Percentiles rank a stretch among this genome's conserved stretches.
phyloP scores from a whole-genome alignment of 495 filamentous ascomycete species.

The Neurospora hispaniola region DNA sequence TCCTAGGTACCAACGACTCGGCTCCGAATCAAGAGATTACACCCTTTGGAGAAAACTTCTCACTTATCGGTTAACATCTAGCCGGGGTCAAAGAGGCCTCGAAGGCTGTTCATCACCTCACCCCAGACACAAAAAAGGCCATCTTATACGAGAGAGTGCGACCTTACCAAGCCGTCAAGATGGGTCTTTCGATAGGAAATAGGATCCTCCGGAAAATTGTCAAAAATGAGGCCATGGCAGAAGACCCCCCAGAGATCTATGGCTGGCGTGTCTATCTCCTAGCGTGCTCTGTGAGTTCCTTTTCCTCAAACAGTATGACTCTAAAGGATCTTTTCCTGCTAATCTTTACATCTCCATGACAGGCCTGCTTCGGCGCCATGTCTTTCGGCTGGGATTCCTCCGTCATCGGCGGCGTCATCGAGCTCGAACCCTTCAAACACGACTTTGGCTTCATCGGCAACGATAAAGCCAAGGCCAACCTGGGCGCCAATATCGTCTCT shows the following conservation, averaged over 20 bases:
- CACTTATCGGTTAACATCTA: neutral
- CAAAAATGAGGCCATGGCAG: conserved; percentile 69
- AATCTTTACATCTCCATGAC: neutral
- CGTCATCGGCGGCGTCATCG: conserved; percentile 56
- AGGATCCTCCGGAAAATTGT: conserved; percentile 52
- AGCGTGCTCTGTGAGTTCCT: conserved; percentile 50
- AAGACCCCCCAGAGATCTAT: conserved; percentile 65
- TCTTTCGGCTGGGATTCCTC: conserved; percentile 57
- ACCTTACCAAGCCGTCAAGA: conserved; percentile 10
- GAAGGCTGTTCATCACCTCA: neutral
- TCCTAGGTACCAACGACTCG: neutral
- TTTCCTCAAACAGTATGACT: neutral
- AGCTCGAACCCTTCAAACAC: conserved; percentile 37
- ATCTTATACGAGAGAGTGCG: neutral
- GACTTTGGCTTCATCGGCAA: conserved; percentile 23
- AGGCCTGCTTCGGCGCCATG: conserved; percentile 71
- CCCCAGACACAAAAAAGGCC: neutral
- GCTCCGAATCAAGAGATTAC: neutral
- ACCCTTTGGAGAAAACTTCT: neutral
- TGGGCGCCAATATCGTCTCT: conserved; percentile 40
- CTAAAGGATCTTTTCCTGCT: conserved; percentile 5
- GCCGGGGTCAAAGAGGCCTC: neutral
- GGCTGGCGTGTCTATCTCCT: conserved; percentile 64
- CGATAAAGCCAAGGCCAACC: conserved; percentile 22
- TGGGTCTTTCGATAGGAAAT: conserved; percentile 10